Conservation (phyloP, 1,139 yeast genomes). For the Williopsis jadinii region DNA sequence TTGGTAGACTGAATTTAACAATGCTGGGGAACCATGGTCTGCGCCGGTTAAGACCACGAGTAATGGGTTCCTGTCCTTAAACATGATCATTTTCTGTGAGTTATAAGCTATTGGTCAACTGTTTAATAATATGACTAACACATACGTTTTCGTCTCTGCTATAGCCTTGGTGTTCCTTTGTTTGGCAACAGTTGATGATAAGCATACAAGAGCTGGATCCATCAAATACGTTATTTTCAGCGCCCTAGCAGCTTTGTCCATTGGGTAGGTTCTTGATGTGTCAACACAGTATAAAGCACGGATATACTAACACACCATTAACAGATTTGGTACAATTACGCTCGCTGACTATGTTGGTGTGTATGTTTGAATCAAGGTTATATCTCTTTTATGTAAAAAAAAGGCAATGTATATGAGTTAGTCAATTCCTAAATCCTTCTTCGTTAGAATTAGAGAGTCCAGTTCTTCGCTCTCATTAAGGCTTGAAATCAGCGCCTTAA, state of each 20-base stretch:
- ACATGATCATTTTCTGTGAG: no score
- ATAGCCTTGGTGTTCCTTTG: background rate
- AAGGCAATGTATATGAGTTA: no score
- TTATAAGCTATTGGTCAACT: no score
- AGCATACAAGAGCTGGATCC: slow-evolving; percentile 11
- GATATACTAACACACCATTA: background rate
- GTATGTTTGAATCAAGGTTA: slow-evolving; percentile 22
- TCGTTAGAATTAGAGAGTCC: slow-evolving; percentile 28
- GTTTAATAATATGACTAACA: background rate
- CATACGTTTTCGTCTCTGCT: background rate
- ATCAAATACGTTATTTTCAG: slow-evolving; percentile 19
- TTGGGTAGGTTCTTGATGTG: slow-evolving; percentile 23
- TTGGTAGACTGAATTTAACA: no score
- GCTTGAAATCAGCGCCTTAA: slow-evolving; percentile 27
- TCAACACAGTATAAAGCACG: background rate
- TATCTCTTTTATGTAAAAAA: no score
- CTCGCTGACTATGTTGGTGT: slow-evolving; percentile 32
- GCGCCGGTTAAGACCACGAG: no score
- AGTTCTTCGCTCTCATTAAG: slow-evolving; percentile 23
- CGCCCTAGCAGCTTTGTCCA: slow-evolving; percentile 24
- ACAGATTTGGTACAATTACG: slow-evolving; percentile 29
- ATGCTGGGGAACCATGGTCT: no score
- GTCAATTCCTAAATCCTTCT: slow-evolving; percentile 12
- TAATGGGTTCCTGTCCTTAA: no score
- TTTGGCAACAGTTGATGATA: background rate